Evolutionary conservation across 1,284 basidiomycete genomes (phyloP).

Genomic region (Exobasidium rhododendri): DNA sequence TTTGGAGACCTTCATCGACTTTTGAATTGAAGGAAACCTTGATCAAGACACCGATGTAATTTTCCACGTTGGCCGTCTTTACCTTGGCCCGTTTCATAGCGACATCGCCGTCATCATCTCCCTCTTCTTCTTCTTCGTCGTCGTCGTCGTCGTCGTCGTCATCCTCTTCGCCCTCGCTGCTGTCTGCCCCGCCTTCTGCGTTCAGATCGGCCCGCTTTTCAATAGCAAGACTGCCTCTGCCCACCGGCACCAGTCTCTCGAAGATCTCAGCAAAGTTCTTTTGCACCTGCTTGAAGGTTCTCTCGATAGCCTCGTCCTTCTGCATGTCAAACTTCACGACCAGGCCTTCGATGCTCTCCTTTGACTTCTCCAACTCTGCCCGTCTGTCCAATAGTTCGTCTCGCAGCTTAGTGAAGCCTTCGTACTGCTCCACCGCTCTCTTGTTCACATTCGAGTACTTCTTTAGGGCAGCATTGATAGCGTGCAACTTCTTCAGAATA

Average conservation of each 20-base stretch:
- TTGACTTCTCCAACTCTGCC: slow-evolving; percentile 84
- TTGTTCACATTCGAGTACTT: slow-evolving; percentile 99
- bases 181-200: slow-evolving; percentile 10
- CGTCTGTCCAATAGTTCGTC: slow-evolving; percentile 82
- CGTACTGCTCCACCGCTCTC: slow-evolving; percentile 98
- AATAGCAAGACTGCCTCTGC: slow-evolving; percentile 84
- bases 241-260: slow-evolving; percentile 92
- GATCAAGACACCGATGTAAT: slow-evolving; percentile 94
- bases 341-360: slow-evolving; percentile 85
- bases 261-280: slow-evolving; percentile 97
- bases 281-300: slow-evolving; percentile 96
- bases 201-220: slow-evolving; percentile 77
- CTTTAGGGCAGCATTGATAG: slow-evolving; percentile 84
- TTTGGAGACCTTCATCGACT: slow-evolving; percentile 87
- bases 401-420: slow-evolving; percentile 93
- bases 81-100: slow-evolving; percentile 36
- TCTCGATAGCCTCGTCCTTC: slow-evolving; percentile 96
- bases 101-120: slow-evolving; percentile 16
- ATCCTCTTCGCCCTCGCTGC: slow-evolving; percentile 17
- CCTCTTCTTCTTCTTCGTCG: slow-evolving; percentile 16
- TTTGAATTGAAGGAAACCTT: slow-evolving; percentile 99
- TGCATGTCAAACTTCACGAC: slow-evolving; percentile 90
- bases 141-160: slow-evolving; percentile 16
- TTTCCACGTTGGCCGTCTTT: slow-evolving; percentile 69
- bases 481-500: slow-evolving; percentile 83